A percentile compares a stretch with the other conserved stretches of the same genome.
Evolutionary conservation across 371 early-diverging fungal species (phyloP).

Genomic region (Mucor indicus): DNA sequence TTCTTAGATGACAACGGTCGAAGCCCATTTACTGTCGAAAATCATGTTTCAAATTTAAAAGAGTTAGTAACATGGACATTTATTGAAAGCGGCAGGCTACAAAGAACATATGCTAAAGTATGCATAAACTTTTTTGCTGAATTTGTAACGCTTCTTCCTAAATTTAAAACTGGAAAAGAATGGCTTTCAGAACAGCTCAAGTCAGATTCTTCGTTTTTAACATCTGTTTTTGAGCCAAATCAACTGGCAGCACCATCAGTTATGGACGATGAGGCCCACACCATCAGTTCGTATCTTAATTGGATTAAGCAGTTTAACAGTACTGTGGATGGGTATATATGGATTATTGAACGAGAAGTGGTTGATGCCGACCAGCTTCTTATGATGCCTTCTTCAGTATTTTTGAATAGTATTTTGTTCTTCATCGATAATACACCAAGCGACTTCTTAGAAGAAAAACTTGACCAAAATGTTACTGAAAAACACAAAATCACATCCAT

Average conservation of each 20-base stretch:
- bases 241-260: conserved; percentile 6
- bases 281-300: conserved; percentile 1
- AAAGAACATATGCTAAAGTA: conserved; percentile 59
- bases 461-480: conserved; percentile 8
- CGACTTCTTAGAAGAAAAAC: conserved; percentile 1
- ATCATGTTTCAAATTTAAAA: conserved; percentile 34
- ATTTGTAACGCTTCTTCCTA: conserved; percentile 27
- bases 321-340: conserved; percentile 37
- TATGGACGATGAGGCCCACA: not conserved
- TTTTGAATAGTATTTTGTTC: conserved; percentile 10
- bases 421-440: conserved; percentile 14
- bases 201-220: conserved; percentile 4
- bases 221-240: conserved; percentile 15
- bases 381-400: conserved; percentile 3
- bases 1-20: conserved; percentile 46
- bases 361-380: conserved; percentile 4
- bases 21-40: conserved; percentile 50
- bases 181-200: conserved; percentile 24
- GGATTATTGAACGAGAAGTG: conserved; percentile 35
- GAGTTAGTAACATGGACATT: conserved; percentile 62
- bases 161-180: conserved; percentile 12
- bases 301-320: conserved; percentile 30
- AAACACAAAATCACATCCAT: conserved; percentile 10
- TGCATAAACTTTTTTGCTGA: conserved; percentile 52
- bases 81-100: conserved; percentile 46